phyloP scores from a whole-genome alignment of 2,329 filamentous ascomycete genomes.

The Cadophora malorum region DNA sequence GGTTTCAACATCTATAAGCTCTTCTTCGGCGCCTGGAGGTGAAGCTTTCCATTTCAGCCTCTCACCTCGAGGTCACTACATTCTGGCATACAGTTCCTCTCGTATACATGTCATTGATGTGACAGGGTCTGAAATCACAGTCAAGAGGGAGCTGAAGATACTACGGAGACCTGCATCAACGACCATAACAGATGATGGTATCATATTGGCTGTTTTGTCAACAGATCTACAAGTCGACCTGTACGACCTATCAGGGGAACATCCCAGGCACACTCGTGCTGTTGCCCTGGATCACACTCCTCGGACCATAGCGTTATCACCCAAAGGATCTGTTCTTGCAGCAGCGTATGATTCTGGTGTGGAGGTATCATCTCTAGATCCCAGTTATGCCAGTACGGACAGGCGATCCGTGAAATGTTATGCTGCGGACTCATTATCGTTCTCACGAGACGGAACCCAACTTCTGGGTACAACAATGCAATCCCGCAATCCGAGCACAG shows the following conservation, averaged over 20 bases:
- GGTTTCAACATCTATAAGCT: slow-evolving; percentile 83
- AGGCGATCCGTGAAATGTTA: slow-evolving; percentile 80
- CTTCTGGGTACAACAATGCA: slow-evolving; percentile 76
- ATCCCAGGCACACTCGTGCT: slow-evolving; percentile 74
- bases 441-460: slow-evolving; percentile 80
- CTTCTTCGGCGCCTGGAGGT: slow-evolving; percentile 78
- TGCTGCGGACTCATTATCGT: slow-evolving; percentile 74
- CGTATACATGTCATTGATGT: slow-evolving; percentile 81
- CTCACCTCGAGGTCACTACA: slow-evolving; percentile 74
- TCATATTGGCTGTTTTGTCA: slow-evolving; percentile 78
- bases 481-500: slow-evolving; percentile 69
- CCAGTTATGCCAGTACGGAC: slow-evolving; percentile 68
- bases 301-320: slow-evolving; percentile 79
- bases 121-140: slow-evolving; percentile 61
- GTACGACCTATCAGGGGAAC: slow-evolving; percentile 72
- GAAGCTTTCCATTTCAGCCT: slow-evolving; percentile 87
- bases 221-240: slow-evolving; percentile 84
- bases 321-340: slow-evolving; percentile 81
- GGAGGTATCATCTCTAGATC: slow-evolving; percentile 78
- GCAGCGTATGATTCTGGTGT: slow-evolving; percentile 89
- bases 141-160: slow-evolving; percentile 81
- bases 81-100: slow-evolving; percentile 85
- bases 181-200: slow-evolving; percentile 80
- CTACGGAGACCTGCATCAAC: slow-evolving; percentile 76
- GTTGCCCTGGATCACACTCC: slow-evolving; percentile 81